Evolutionary conservation across 2,329 filamentous ascomycete genomes (phyloP), one percentile per base, ranked within the genome.

Genomic region (Penicillium glabrum): DNA sequence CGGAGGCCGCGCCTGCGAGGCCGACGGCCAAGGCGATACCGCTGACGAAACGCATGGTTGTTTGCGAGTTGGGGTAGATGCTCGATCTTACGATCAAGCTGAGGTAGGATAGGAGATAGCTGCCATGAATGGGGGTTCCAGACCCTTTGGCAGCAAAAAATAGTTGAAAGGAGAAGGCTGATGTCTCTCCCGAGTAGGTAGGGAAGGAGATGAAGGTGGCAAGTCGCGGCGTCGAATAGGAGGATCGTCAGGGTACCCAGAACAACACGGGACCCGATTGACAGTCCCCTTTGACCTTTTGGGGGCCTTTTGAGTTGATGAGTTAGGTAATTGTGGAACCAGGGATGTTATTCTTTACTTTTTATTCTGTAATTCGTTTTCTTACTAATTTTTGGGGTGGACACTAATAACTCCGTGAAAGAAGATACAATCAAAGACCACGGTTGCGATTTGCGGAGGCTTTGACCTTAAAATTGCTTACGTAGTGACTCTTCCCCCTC

Each of bases 11-110:
- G 74, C 68, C 82, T 58, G 82, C 53, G 21, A 76, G 58, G 51
- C 67, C 63, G 10, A 72, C 58, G 29, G 63, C 67, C 39, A 69
- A 59, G 27, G 95, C 93, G 67, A 67, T 66, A 47, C 60, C 57
- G 57, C 57, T 53, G 24, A 56, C 56, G 57, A 68, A 56, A 61
- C 62, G 64, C 66, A 68, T 68, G 44, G 54, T 61, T 51, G 31
- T 8, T 46, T 39, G 56, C 51, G 60, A 51, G 43, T 45, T 57
- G 56, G 16, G 39, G 16, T 47, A 46, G 35, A 45, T 31, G 46
- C 56, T 63, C 55, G 58, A 57, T 57, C 58, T 56, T 43, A 57
- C 49, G 49, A 55, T 53, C 37, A 49, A 53, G 33, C 50, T 52
- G 14, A 39, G 48, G 16, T 35, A 31, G 19, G 27, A 53, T 26